phyloP scores from a whole-genome alignment of 2,329 filamentous ascomycete species.

The Talaromyces sp. region DNA sequence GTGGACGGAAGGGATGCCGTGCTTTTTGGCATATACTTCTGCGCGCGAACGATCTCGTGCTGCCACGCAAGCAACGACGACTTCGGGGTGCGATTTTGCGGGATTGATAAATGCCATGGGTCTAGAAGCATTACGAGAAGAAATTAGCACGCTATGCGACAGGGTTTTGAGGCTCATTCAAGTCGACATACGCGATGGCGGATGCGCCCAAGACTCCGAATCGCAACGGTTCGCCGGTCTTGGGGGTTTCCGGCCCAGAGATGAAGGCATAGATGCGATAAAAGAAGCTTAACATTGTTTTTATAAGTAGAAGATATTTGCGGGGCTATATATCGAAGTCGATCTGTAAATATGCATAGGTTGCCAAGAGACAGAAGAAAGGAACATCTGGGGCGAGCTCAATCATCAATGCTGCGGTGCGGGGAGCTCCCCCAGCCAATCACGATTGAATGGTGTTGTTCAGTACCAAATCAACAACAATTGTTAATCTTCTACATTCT shows the following conservation, averaged over 20 bases:
- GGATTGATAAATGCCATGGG: constrained; percentile 32
- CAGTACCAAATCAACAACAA: too few species aligned
- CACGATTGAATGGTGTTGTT: too few species aligned
- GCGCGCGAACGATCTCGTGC: constrained; percentile 46
- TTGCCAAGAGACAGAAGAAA: neutral
- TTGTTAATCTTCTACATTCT: neutral
- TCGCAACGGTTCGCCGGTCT: constrained; percentile 1
- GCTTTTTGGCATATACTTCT: constrained; percentile 45
- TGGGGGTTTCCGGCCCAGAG: neutral
- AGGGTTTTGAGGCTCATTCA: neutral
- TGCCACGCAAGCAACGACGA: constrained; percentile 49
- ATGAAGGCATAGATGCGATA: constrained; percentile 6
- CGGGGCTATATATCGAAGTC: neutral
- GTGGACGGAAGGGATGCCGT: constrained; percentile 47
- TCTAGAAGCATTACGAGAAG: constrained; percentile 12
- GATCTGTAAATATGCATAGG: neutral
- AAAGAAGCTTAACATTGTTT: constrained; percentile 3
- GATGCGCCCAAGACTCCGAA: constrained; percentile 9
- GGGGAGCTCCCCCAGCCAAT: neutral
- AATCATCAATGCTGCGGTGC: neutral
- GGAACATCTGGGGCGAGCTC: neutral
- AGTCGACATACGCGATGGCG: constrained; percentile 1
- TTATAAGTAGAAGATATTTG: neutral
- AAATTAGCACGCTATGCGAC: neutral
- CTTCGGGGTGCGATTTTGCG: constrained; percentile 48